Percentiles rank a stretch among this genome's conserved stretches.
Evolutionary conservation across 176 grass and related monocot species (phyloP).

Genomic region (barley (Hordeum vulgare)): DNA sequence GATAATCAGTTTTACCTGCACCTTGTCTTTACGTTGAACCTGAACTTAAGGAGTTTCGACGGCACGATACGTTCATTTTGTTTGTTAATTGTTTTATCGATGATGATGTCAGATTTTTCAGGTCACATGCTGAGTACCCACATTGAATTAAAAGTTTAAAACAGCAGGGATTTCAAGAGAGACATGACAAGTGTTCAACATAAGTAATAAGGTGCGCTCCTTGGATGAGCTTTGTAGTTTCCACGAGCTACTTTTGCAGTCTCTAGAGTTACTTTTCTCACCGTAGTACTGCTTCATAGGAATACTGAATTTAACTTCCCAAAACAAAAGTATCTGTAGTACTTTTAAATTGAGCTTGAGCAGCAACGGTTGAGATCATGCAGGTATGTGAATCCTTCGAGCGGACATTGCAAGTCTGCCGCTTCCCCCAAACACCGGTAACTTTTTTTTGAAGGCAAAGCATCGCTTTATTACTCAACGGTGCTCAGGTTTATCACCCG

Average conservation of each 20-base stretch:
- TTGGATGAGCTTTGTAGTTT: background rate
- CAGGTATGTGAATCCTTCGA: no score
- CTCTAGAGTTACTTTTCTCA: background rate
- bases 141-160: conserved; percentile 60
- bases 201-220: conserved; percentile 65
- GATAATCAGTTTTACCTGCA: background rate
- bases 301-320: background rate
- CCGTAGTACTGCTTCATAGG: background rate
- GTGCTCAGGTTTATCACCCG: no score
- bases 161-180: conserved; percentile 64
- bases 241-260: background rate
- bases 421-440: no score
- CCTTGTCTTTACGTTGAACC: conserved; percentile 12
- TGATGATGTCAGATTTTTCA: conserved; percentile 58
- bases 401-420: no score
- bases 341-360: no score
- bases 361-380: no score
- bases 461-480: no score
- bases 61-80: background rate
- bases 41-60: background rate
- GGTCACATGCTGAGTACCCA: conserved; percentile 47
- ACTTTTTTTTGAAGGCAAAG: no score
- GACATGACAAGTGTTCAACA: conserved; percentile 47
- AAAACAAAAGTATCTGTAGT: no score
- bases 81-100: background rate